Base-by-base conservation (phyloP, 345 rosid genomes). In the Odontarrhena argentea region DNA sequence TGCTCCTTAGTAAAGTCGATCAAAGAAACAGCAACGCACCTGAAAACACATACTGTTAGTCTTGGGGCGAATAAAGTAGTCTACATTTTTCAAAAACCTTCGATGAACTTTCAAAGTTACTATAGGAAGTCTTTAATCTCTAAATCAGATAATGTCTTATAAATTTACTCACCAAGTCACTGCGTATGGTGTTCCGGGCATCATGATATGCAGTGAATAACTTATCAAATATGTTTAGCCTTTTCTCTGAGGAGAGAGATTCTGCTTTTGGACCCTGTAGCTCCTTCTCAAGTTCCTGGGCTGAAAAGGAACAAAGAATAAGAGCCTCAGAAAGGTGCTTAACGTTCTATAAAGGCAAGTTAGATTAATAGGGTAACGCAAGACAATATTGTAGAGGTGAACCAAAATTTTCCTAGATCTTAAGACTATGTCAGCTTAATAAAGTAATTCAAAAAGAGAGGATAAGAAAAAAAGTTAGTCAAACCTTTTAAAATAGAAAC, bases 201-300 rank as follows among this genome's bases (percentile, higher is more conserved):
- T 95, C 99, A 46, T 88, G 87, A 76, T 95, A 95, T 14, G 97
- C 96, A 6, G 89, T 78, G 81, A 91, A 91, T 60, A 87, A 67
- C 78, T 95, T 91, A 83, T 95, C 99, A 78, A 78, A 91, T 74
- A 82, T 74, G 44, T 63, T 68, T 44, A 95, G 80, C 80, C 73
- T 89, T 79, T 95, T 95, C 81, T 91, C 99, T 25, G 90, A 75
- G 68, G 96, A 70, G 48, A 85, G 79, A 37, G 87, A 84, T 74
- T 86, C 93, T 22, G 84, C 85, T 60, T 76, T 68, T 59, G 85
- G 84, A 63, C 96, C 96, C 56, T 82, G 78, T 79, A 95, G 76
- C 85, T 88, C 97, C 86, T 91, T 91, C 87, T 89, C 99, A 81
- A 89, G 80, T 58, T 95, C 99, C 78, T 95, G 97, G 30, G 99